Evolutionary conservation across 306 rosid species (phyloP).

Genomic region (Prunus fruticosa): DNA sequence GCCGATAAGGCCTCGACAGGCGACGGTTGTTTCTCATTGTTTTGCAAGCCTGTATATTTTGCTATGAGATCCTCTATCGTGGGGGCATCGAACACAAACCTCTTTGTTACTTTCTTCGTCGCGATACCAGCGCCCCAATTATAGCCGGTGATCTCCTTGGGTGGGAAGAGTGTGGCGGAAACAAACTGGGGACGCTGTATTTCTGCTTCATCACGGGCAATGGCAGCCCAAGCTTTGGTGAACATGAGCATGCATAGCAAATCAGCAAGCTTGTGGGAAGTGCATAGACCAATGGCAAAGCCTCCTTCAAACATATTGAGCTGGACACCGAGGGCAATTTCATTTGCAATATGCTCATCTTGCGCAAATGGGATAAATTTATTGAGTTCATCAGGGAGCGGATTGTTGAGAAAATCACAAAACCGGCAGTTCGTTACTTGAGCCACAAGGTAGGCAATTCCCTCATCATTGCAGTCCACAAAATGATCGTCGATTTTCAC

Average conservation of each 20-base stretch:
- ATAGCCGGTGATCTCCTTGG: background rate
- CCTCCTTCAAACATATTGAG: conserved; percentile 49
- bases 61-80: background rate
- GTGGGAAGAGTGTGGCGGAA: background rate
- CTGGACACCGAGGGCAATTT: conserved; percentile 42
- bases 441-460: conserved; percentile 39
- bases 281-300: background rate
- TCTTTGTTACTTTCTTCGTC: background rate
- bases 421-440: conserved; percentile 28
- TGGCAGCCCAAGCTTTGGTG: conserved; percentile 1
- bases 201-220: background rate
- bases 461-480: conserved; percentile 43
- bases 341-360: conserved; percentile 6
- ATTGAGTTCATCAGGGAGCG: conserved; percentile 39
- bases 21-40: background rate
- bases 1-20: background rate
- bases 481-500: background rate
- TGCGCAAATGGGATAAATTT: background rate
- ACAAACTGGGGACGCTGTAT: background rate
- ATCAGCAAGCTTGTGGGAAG: background rate
- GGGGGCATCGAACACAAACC: conserved; percentile 14
- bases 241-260: background rate
- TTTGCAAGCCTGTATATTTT: background rate
- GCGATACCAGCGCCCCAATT: background rate
- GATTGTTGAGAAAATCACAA: conserved; percentile 25